phyloP scores from a whole-genome alignment of 2,329 filamentous ascomycete genomes.

The Gliomastix tumulicola region DNA sequence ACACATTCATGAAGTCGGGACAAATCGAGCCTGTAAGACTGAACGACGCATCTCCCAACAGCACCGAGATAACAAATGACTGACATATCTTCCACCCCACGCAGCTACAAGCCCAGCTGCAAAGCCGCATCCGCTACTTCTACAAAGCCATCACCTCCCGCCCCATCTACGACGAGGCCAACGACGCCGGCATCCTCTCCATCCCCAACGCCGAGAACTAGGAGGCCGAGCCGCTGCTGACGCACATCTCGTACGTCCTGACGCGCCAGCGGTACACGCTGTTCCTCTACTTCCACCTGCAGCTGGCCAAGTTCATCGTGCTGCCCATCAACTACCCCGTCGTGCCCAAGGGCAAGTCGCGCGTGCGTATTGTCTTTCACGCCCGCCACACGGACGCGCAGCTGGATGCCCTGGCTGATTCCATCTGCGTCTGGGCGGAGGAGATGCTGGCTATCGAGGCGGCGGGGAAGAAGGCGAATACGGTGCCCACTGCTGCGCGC shows the following conservation, averaged over 20 bases:
- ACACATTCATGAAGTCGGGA: neutral
- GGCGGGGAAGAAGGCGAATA: neutral
- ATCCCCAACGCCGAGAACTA: slow-evolving; percentile 16
- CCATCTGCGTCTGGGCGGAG: slow-evolving; percentile 1
- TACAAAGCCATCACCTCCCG: slow-evolving; percentile 11
- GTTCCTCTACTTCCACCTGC: slow-evolving; percentile 15
- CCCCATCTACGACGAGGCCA: slow-evolving; percentile 10
- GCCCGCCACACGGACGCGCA: slow-evolving; percentile 28
- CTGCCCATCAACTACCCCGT: slow-evolving; percentile 27
- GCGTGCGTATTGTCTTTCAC: slow-evolving; percentile 32
- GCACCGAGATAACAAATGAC: neutral
- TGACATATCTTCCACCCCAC: neutral
- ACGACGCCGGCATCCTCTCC: slow-evolving; percentile 11
- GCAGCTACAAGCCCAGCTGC: slow-evolving; percentile 2
- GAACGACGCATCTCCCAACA: neutral
- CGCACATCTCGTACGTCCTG: slow-evolving; percentile 17
- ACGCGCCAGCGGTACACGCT: slow-evolving; percentile 13
- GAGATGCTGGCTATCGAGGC: slow-evolving; percentile 1
- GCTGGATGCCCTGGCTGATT: slow-evolving; percentile 12
- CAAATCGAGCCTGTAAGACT: neutral
- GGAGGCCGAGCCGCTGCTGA: slow-evolving; percentile 10
- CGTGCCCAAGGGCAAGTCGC: slow-evolving; percentile 26
- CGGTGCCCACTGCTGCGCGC: neutral
- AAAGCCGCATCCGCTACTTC: slow-evolving; percentile 12
- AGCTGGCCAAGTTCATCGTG: slow-evolving; percentile 9